phyloP scores from a whole-genome alignment of 140 eudicot genomes.

The Cichorium intybus region DNA sequence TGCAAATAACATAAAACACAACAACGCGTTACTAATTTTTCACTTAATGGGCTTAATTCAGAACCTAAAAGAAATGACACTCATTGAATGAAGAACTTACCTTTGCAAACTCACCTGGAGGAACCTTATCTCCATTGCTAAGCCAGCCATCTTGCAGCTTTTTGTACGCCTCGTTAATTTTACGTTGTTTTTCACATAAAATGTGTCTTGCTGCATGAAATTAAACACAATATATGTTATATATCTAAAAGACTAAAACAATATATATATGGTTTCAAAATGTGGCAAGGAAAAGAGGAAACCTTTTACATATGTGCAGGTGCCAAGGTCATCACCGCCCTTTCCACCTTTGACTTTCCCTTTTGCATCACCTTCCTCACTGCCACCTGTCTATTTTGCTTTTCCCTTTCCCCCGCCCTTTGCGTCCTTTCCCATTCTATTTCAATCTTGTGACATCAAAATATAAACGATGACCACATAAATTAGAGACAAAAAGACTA shows the following conservation, averaged over 20 bases:
- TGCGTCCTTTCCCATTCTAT: constrained; percentile 72
- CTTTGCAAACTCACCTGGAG: constrained; percentile 99
- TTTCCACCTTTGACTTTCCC: constrained; percentile 88
- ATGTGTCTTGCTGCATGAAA: constrained; percentile 82
- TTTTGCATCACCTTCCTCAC: constrained; percentile 80
- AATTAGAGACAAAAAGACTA: not conserved
- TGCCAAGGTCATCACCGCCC: constrained; percentile 81
- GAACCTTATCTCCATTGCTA: constrained; percentile 89
- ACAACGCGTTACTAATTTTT: not conserved
- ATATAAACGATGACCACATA: too few relatives aligned
- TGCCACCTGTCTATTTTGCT: constrained; percentile 76
- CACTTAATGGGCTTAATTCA: not conserved
- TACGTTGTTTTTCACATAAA: constrained; percentile 97
- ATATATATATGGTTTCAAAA: not conserved
- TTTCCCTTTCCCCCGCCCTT: constrained; percentile 77
- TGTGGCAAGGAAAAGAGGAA: not conserved
- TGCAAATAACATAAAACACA: constrained; percentile 29
- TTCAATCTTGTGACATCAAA: constrained; percentile 11
- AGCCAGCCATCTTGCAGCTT: constrained; percentile 99
- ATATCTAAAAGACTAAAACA: not conserved
- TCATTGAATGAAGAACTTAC: constrained; percentile 25
- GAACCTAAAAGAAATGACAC: not conserved
- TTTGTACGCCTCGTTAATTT: constrained; percentile 95
- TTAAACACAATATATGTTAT: not conserved
- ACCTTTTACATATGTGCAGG: constrained; percentile 99